These are phyloP conservation scores for Candida sithepensis DNA, from an alignment of 805 yeast genomes.

Conservation along the genomic window DNA sequence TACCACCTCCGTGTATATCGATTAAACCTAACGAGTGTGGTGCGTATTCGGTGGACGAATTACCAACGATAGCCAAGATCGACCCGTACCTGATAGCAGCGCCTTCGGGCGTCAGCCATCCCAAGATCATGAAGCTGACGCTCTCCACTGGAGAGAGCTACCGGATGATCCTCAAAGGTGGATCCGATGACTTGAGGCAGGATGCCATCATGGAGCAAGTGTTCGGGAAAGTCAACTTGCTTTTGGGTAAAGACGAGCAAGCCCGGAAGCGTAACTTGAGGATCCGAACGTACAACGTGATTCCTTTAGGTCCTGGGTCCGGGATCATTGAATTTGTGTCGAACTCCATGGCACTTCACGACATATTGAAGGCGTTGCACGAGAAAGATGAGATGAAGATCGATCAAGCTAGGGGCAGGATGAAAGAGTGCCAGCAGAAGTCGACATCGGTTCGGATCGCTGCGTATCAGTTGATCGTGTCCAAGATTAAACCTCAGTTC, in stretches of 20 bases:
- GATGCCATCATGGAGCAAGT: slow-evolving; percentile 98
- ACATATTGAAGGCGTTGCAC: slow-evolving; percentile 66
- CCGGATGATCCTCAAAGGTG: slow-evolving; percentile 71
- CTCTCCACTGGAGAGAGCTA: slow-evolving; percentile 57
- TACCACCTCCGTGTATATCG: slow-evolving; percentile 68
- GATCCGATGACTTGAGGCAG: slow-evolving; percentile 89
- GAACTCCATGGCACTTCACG: slow-evolving; percentile 67
- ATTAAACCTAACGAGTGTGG: slow-evolving; percentile 41
- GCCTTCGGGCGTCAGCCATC: slow-evolving; percentile 78
- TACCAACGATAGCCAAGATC: slow-evolving; percentile 38
- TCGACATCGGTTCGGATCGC: slow-evolving; percentile 40
- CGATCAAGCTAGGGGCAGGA: slow-evolving; percentile 57
- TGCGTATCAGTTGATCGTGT: slow-evolving; percentile 44
- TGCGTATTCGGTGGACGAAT: slow-evolving; percentile 33
- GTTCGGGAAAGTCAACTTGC: slow-evolving; percentile 75
- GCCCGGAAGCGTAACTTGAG: slow-evolving; percentile 55
- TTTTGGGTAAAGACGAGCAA: slow-evolving; percentile 53
- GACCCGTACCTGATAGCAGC: slow-evolving; percentile 56
- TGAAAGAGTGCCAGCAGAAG: slow-evolving; percentile 55
- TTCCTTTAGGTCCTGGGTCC: slow-evolving; percentile 82
- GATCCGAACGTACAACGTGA: slow-evolving; percentile 81
- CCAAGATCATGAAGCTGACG: slow-evolving; percentile 64
- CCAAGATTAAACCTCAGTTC: slow-evolving; percentile 61
- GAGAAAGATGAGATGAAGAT: slow-evolving; percentile 43
- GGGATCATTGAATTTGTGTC: slow-evolving; percentile 91